Base-by-base conservation (phyloP, 2,329 filamentous ascomycete species). In the Apiospora saccharicola region DNA sequence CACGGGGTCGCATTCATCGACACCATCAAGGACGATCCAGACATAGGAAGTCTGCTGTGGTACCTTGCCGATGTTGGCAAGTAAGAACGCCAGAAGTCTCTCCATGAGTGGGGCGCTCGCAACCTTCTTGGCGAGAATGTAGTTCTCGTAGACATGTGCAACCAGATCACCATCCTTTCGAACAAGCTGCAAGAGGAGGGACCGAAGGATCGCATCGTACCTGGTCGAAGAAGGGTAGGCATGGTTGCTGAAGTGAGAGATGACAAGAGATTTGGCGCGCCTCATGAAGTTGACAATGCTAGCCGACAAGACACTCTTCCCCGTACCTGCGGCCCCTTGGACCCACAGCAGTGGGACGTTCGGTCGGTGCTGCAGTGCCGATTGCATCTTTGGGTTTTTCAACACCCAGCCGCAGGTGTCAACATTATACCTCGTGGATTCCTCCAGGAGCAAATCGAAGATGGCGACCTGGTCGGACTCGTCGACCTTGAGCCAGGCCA, bases 401-500 rank as follows among this genome's bases (percentile, higher is more conserved):
- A 80, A 44, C n/a, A 81, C 73, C 82, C 83, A 84, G 14, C 70
- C 73, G 53, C 78, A 81, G 3, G 82, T 83, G 0, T 79, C 82
- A 0, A 78, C 76, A 51, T 41, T 41, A 41, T 80, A 76, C 14
- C 75, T 77, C 0, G 43, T 61, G 1, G 71, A 75, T 69, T 81
- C 79, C 2, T 72, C 51, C 0, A 74, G 67, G 16, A 80, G 72
- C 0, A 74, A 72, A 19, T 83, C 80, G 34, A 79, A 77, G 6
- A 82, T 78, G 0, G 68, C 70, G 12, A 74, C 12, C 70, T 83
- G 81, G 16, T 82, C 80, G 0, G 74, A 71, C 10, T 82, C 78
- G 67, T 83, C 77, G 0, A 79, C 41, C 51, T 78, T 79, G 0
- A 84, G 74, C 77, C 79, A 81, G 0, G 74, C 74, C 0, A 77